Base-by-base conservation (phyloP, 2,329 filamentous ascomycete species). In the Monilinia polystroma region DNA sequence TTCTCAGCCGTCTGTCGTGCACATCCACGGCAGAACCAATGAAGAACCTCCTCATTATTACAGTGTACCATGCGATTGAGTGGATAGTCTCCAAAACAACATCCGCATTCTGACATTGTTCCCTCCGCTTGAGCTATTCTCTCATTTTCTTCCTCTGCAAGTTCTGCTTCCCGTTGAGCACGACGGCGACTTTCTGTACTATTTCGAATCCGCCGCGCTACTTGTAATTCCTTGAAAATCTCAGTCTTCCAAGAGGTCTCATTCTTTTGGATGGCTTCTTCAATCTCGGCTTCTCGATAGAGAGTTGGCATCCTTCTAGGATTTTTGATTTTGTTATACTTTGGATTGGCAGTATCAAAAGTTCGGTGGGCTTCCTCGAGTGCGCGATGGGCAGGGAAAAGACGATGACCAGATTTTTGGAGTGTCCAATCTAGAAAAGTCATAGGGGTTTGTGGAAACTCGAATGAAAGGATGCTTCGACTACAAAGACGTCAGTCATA, bases 41-140 rank as follows among this genome's bases (percentile, higher is more conserved):
- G 78, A 10, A 72, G 51, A 3, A 78, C 70, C 0, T 75, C 72
- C 0, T 83, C 80, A 64, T 85, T 78, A 62, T 86, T 78, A 75
- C 92, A 96, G 70, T 85, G 81, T 1, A 91, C 83, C 80, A 91
- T 86, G 58, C 87, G 83, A 71, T 91, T 90, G 56, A 87, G 77
- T 2, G 90, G 83, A 60, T 82, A 81, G 4, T 92, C 87, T 8
- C 81, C 81, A 73, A 85, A 95, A 77, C 92, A 96, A 73, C 90
- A 92, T 54, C 82, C 83, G 72, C 90, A 96, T 71, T 94, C 90
- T 14, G 81, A 77, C 52, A 89, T 80, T 23, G 84, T 81, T 0
- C 87, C 85, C 5, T 79, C 77, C 1, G 73, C 78, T 67, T 78
- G 78, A 29, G 84, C 82, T n/a, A 68, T 68, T 11, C 72, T 70